Evolutionary conservation across 148 eudicot species (phyloP).

Genomic region (Gaultheria prostrata): DNA sequence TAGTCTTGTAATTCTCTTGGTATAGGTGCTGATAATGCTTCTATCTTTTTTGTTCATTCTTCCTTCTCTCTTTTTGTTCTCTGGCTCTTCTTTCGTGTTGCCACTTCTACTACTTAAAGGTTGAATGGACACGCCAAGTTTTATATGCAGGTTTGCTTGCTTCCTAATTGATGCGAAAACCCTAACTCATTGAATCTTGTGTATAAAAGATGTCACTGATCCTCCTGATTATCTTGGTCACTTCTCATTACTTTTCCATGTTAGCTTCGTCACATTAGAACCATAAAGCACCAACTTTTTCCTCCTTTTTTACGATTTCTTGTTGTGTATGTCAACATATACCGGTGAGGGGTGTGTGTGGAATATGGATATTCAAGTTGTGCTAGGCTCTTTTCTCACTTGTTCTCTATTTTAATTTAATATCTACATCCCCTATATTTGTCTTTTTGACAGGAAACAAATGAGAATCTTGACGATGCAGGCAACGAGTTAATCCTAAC

Average conservation of each 20-base stretch:
- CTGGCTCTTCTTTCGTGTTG: background rate
- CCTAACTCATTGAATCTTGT: background rate
- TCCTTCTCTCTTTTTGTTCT: background rate
- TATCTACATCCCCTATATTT: background rate
- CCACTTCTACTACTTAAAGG: no score
- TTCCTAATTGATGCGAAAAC: background rate
- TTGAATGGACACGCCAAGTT: background rate
- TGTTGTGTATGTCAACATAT: background rate
- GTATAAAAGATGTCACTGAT: background rate
- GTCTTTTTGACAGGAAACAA: constrained; percentile 53
- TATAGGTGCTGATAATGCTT: background rate
- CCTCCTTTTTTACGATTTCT: background rate
- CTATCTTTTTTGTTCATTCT: background rate
- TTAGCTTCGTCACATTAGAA: background rate
- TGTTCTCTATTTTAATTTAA: background rate
- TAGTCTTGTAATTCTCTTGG: background rate
- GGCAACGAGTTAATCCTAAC: constrained; percentile 84
- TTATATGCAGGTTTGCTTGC: background rate
- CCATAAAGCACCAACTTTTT: background rate
- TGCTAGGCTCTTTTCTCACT: background rate
- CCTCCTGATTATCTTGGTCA: background rate
- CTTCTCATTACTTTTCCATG: no score
- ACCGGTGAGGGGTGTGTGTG: background rate
- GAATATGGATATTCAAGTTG: background rate
- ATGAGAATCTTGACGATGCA: constrained; percentile 88